Conservation (phyloP, 257 asterid species). For the Fraxinus anomala region DNA sequence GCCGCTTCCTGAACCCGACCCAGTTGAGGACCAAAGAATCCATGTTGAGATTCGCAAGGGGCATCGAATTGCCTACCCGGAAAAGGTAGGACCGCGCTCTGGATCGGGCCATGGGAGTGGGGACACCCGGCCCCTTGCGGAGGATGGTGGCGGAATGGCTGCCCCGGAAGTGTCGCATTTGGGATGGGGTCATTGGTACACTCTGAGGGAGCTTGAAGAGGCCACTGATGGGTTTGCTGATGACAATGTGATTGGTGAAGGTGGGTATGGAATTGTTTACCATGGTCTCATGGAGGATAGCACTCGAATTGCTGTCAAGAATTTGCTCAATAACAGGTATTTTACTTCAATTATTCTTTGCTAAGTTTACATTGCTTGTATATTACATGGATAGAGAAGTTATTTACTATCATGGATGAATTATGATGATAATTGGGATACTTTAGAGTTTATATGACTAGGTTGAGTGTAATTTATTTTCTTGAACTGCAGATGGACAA, state of each 20-base stretch:
- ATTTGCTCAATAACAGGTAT: conserved; percentile 88
- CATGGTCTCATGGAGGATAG: conserved; percentile 64
- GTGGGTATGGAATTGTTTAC: conserved; percentile 94
- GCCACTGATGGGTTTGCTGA: conserved; percentile 65
- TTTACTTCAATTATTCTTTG: background rate
- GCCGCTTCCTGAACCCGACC: conserved; percentile 48
- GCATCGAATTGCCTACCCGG: conserved; percentile 52
- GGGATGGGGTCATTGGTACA: conserved; percentile 99
- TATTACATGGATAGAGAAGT: background rate
- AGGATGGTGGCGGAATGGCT: conserved; percentile 30
- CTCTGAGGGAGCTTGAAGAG: conserved; percentile 78
- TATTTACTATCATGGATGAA: background rate
- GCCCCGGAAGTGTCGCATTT: conserved; percentile 89
- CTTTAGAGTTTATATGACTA: background rate
- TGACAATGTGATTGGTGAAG: conserved; percentile 92
- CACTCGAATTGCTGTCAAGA: conserved; percentile 73
- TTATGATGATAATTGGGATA: background rate
- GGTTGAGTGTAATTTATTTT: background rate
- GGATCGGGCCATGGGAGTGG: conserved; percentile 63
- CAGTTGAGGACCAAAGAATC: conserved; percentile 43
- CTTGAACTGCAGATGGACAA: background rate
- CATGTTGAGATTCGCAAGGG: conserved; percentile 70
- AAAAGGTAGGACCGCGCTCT: conserved; percentile 41
- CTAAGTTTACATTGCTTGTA: conserved; percentile 6
- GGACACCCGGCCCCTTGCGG: conserved; percentile 47